These are phyloP conservation scores for Vitis hybrid DNA, from an alignment of 177 flowering plant species.

Conservation along the genomic window DNA sequence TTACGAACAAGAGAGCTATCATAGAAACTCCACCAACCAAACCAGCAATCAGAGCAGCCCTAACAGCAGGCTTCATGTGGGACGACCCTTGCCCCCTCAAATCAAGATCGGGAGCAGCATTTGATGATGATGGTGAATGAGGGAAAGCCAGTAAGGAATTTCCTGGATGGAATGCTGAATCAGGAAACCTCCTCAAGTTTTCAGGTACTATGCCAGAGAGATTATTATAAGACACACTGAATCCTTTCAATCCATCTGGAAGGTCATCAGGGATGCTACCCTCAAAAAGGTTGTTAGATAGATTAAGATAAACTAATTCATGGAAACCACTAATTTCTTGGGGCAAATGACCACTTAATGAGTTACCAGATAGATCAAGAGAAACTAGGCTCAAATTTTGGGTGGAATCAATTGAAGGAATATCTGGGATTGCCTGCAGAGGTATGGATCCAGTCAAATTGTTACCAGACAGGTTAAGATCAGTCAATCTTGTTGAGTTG, in stretches of 20 bases:
- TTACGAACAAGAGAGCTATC: constrained; percentile 30
- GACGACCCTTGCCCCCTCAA: constrained; percentile 19
- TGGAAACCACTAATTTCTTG: constrained; percentile 35
- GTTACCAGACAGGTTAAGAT: constrained; percentile 61
- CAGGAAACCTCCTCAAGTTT: constrained; percentile 57
- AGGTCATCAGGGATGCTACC: constrained; percentile 63
- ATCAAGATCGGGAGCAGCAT: constrained; percentile 19
- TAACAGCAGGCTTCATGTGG: constrained; percentile 34
- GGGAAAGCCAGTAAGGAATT: constrained; percentile 47
- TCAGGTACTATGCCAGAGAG: constrained; percentile 69
- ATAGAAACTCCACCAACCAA: constrained; percentile 33
- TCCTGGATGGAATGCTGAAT: constrained; percentile 78
- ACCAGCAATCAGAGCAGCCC: constrained; percentile 49
- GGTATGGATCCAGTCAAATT: constrained; percentile 53
- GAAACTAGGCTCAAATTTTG: constrained; percentile 39
- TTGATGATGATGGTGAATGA: constrained; percentile 26
- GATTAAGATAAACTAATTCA: constrained; percentile 48
- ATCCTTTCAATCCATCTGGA: constrained; percentile 40
- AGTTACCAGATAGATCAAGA: constrained; percentile 66
- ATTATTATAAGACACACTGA: constrained; percentile 64
- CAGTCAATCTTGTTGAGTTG: constrained; percentile 39
- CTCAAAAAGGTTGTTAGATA: constrained; percentile 54
- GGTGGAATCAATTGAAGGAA: constrained; percentile 9
- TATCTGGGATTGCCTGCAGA: constrained; percentile 18
- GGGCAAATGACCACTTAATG: constrained; percentile 51